Percentiles rank a stretch among this genome's conserved stretches.
Evolutionary conservation across 129 eudicot genomes (phyloP).

Genomic region (carrot (Daucus carota)): DNA sequence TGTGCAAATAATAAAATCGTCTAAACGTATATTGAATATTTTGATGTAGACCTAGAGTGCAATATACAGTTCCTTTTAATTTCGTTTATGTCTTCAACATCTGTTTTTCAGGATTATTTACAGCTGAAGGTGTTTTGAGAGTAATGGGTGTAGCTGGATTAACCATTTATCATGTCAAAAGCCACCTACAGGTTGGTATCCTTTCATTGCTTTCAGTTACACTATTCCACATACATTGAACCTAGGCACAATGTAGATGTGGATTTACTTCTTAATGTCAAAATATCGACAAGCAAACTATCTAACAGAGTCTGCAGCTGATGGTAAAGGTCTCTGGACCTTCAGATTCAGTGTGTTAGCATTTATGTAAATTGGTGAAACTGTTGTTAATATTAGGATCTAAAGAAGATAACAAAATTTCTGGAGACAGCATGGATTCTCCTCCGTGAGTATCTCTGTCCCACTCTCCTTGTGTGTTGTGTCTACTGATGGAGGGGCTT

Average conservation of each 20-base stretch:
- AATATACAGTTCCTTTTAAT: background rate
- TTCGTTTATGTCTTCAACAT: background rate
- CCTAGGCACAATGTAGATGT: background rate
- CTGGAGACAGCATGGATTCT: constrained; percentile 20
- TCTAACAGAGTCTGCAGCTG: constrained; percentile 55
- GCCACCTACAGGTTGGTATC: constrained; percentile 53
- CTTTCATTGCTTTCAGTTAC: constrained; percentile 3
- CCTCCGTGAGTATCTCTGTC: constrained; percentile 14
- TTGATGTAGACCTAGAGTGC: background rate
- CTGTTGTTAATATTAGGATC: constrained; percentile 5
- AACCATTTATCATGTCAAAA: constrained; percentile 67
- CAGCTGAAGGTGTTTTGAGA: constrained; percentile 65
- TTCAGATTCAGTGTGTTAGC: background rate
- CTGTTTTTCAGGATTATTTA: constrained; percentile 44
- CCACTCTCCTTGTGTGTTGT: background rate
- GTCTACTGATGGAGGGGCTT: background rate
- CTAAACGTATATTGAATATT: background rate
- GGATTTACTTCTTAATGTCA: constrained; percentile 16
- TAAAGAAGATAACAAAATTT: constrained; percentile 16
- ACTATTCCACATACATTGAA: background rate
- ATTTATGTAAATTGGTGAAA: background rate
- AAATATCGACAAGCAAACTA: constrained; percentile 68
- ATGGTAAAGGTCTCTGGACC: constrained; percentile 32
- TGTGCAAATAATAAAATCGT: background rate
- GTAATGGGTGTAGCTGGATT: constrained; percentile 68